Conservation (phyloP, 2,329 filamentous ascomycete genomes). For the Colletotrichum endophyticum region DNA sequence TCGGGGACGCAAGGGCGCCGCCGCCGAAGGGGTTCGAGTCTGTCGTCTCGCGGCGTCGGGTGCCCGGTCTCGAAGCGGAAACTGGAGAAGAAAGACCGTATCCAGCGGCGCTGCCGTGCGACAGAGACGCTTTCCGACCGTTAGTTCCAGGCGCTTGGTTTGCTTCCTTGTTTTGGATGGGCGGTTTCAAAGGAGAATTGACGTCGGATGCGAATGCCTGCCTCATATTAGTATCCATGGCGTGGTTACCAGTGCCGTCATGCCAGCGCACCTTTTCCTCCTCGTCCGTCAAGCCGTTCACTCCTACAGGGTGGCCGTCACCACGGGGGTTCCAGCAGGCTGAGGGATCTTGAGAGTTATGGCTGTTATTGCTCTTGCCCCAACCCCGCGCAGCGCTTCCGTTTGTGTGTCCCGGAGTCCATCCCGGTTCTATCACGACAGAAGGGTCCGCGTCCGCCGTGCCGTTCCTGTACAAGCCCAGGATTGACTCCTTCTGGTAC, state of each 20-base stretch:
- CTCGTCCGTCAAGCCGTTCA: conserved; percentile 71
- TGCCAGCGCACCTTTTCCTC: conserved; percentile 61
- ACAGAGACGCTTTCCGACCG: conserved; percentile 83
- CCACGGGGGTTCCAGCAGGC: conserved; percentile 87
- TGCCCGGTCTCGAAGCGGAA: conserved; percentile 71
- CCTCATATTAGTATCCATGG: conserved; percentile 1
- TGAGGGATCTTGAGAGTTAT: conserved; percentile 80
- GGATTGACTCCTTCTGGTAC: conserved; percentile 80
- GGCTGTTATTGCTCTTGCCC: conserved; percentile 78
- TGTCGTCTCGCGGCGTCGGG: conserved; percentile 81
- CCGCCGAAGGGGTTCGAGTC: conserved; percentile 69
- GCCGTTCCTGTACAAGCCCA: conserved; percentile 68
- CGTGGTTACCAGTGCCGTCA: background rate
- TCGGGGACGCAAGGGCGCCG: conserved; percentile 64
- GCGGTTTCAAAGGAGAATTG: conserved; percentile 91
- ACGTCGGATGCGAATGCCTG: conserved; percentile 85
- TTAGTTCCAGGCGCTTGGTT: conserved; percentile 60
- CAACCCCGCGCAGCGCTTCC: conserved; percentile 68
- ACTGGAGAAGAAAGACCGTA: conserved; percentile 79
- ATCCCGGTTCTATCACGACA: conserved; percentile 74
- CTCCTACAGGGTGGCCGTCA: conserved; percentile 70
- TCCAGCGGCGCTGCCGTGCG: conserved; percentile 67
- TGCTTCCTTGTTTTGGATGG: conserved; percentile 74
- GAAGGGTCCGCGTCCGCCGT: conserved; percentile 57
- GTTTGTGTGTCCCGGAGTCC: conserved; percentile 78